Evolutionary conservation across 441 rosid genomes (phyloP).

Genomic region (Mallotus repandus): DNA sequence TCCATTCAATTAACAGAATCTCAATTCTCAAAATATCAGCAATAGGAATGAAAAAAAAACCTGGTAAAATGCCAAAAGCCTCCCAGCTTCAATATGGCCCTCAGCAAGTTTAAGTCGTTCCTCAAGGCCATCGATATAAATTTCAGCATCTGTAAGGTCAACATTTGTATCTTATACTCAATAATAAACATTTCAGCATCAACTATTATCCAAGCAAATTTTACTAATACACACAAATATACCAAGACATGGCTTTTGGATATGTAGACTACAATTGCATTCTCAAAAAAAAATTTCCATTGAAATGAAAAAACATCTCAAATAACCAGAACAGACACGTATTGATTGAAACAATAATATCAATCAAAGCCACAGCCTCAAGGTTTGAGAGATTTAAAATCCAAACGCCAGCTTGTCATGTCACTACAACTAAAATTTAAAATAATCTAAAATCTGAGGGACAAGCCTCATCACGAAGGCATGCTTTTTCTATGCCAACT

Average conservation of each 20-base stretch:
- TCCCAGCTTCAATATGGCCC: conserved; percentile 94
- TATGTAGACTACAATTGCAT: background rate
- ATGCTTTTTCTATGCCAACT: background rate
- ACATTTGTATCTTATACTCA: conserved; percentile 19
- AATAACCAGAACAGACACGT: background rate
- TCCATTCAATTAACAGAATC: background rate
- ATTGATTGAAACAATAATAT: background rate
- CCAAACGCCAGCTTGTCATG: background rate
- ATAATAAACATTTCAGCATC: conserved; percentile 4
- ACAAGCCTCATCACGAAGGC: background rate
- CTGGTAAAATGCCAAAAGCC: conserved; percentile 87
- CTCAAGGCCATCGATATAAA: conserved; percentile 46
- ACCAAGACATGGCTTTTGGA: background rate
- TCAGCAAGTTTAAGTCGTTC: conserved; percentile 69
- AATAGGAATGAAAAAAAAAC: conserved; percentile 35
- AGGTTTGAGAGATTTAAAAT: background rate
- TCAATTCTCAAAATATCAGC: background rate
- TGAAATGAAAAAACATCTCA: background rate
- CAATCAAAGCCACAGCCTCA: background rate
- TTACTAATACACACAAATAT: conserved; percentile 1
- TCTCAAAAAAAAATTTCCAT: background rate
- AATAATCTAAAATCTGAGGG: background rate
- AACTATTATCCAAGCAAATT: background rate
- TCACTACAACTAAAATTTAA: background rate
- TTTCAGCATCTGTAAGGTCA: conserved; percentile 48